Evolutionary conservation across 257 asterid species (phyloP).

Genomic region (Fraxinus quadrangulata): DNA sequence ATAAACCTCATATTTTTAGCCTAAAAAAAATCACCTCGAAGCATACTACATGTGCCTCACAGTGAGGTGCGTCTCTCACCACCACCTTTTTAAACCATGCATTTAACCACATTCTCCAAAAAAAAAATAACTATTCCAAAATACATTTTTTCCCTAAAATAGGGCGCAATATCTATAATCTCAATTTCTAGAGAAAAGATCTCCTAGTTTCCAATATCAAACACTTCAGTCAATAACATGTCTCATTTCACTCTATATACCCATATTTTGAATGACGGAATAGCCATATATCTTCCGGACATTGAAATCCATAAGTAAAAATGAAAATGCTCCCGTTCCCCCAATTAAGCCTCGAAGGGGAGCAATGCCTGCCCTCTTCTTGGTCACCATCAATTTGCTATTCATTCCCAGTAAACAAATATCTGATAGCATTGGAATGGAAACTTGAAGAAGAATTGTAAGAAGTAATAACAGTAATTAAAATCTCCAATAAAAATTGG

Average conservation of each 20-base stretch:
- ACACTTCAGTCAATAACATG: neutral
- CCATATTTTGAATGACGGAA: neutral
- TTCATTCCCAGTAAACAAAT: neutral
- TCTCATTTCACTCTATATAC: neutral
- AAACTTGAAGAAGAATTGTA: conserved; percentile 5
- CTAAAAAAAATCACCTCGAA: too few relatives aligned
- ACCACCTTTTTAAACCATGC: too few relatives aligned
- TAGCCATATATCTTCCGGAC: neutral
- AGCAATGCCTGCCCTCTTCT: neutral
- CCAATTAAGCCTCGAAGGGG: neutral
- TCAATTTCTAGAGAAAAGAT: neutral
- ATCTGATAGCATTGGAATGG: conserved; percentile 2
- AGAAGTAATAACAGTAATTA: conserved; percentile 15
- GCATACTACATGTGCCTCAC: too few relatives aligned
- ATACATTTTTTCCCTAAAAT: too few relatives aligned
- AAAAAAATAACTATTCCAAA: too few relatives aligned
- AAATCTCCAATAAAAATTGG: conserved; percentile 8
- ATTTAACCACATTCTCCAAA: too few relatives aligned
- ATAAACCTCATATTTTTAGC: too few relatives aligned
- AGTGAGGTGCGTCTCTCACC: too few relatives aligned
- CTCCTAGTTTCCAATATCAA: conserved; percentile 2
- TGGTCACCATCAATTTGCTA: neutral
- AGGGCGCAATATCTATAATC: neutral
- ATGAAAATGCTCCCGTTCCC: neutral
- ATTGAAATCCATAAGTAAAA: conserved; percentile 2